Evolutionary conservation across 495 filamentous ascomycete genomes (phyloP), one percentile per base, ranked within the genome.

Genomic region (Annulohypoxylon stygium): DNA sequence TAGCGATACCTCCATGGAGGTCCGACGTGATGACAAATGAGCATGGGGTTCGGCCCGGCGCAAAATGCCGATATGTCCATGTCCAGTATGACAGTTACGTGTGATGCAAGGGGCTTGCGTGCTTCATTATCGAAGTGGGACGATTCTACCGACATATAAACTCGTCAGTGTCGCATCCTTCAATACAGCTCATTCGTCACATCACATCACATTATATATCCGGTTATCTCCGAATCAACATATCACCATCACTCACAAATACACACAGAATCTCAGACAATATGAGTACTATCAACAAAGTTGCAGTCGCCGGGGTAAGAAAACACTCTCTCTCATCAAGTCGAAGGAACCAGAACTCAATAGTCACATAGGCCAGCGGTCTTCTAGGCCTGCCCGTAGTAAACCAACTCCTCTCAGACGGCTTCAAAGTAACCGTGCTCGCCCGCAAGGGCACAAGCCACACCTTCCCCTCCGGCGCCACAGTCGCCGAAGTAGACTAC

Each of bases 361-460:
- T 9, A 37, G 3, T 54, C 51, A 39, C 36, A 23, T 30, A 88
- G 86, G 88, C 84, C n/a, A 83, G 79, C 12, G 90, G 90, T 37
- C 83, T 79, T 36, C 71, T 91, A 4, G 90, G 89, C 53, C 73
- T 81, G 3, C 68, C 83, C 2, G 76, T 91, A 14, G 71, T 92
- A 45, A 75, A 85, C 6, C 81, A 80, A 10, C 79, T 92, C 10
- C 66, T 89, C 25, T 76, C 84, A 2, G 81, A 84, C 0, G 78
- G 80, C 8, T 90, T 90, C 81, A 77, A 85, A 11, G 82, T 91
- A 50, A 90, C 88, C 1, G 81, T 86, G 14, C 76, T 93, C 12
- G 81, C 82, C 14, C 85, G 90, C 43, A 36, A 78, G 6, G 73
- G 57, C 18, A 83, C 79, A n/a, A 77, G 78, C 11, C 67, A 80